Conservation (phyloP, 1,284 basidiomycete genomes). For the Cerrena zonata region DNA sequence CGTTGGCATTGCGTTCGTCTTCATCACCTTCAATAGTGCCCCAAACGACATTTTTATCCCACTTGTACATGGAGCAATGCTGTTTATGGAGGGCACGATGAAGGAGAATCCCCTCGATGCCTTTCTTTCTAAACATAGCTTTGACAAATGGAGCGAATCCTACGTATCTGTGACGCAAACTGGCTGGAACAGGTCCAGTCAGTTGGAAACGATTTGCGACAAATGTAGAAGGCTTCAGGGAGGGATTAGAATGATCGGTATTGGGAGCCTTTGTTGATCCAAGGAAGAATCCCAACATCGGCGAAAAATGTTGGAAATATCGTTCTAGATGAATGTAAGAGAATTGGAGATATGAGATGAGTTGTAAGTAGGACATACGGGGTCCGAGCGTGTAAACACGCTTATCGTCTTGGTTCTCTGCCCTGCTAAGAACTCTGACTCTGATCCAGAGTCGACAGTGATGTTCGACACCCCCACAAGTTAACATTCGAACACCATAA, state of each 20-base stretch:
- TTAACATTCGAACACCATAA: conserved; percentile 22
- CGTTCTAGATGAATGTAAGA: conserved; percentile 17
- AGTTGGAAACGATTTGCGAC: conserved; percentile 43
- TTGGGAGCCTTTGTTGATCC: conserved; percentile 12
- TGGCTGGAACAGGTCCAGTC: conserved; percentile 38
- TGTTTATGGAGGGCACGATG: conserved; percentile 39
- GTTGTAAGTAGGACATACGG: conserved; percentile 22
- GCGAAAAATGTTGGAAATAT: conserved; percentile 31
- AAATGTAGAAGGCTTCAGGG: conserved; percentile 30
- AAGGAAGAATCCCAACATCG: conserved; percentile 25
- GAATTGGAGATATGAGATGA: background rate
- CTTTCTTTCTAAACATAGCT: conserved; percentile 36
- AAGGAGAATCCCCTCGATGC: conserved; percentile 34
- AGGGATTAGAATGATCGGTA: conserved; percentile 9
- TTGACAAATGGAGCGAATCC: conserved; percentile 40
- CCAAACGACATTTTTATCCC: conserved; percentile 34
- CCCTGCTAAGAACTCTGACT: conserved; percentile 32
- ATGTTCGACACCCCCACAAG: conserved; percentile 22
- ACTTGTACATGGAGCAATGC: conserved; percentile 40
- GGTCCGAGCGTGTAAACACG: conserved; percentile 38
- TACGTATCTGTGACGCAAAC: conserved; percentile 42
- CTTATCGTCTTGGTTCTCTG: conserved; percentile 25
- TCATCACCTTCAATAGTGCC: conserved; percentile 24
- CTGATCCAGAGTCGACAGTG: conserved; percentile 25
- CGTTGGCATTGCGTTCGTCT: conserved; percentile 1